These are phyloP conservation scores for Tagetes erecta DNA, from an alignment of 129 eudicot genomes.

Conservation along the genomic window DNA sequence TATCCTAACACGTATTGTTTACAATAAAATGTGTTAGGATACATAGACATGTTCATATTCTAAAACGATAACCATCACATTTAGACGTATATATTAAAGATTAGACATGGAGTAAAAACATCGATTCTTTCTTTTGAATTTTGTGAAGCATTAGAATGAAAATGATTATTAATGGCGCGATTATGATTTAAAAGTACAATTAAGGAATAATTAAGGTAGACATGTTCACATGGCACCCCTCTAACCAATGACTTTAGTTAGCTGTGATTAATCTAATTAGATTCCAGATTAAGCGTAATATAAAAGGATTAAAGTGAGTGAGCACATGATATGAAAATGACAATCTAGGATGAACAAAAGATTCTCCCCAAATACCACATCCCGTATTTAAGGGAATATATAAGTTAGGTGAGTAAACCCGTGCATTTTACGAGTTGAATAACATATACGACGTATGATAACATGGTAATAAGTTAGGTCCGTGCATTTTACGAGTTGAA, in stretches of 20 bases:
- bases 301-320: conserved; percentile 2
- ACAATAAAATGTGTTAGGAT: not conserved
- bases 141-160: not conserved
- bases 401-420: too few relatives aligned
- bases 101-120: not conserved
- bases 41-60: too few relatives aligned
- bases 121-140: not conserved
- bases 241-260: not conserved
- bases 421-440: too few relatives aligned
- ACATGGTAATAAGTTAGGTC: too few relatives aligned
- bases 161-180: not conserved
- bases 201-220: not conserved
- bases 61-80: too few relatives aligned
- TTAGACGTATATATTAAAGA: not conserved
- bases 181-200: not conserved
- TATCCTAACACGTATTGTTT: too few relatives aligned
- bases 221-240: conserved; percentile 5
- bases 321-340: not conserved
- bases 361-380: conserved; percentile 1
- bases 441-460: too few relatives aligned
- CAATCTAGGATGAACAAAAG: conserved; percentile 13
- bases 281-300: conserved; percentile 5
- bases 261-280: not conserved
- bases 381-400: not conserved
- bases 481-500: too few relatives aligned